Conservation (phyloP, 2,329 filamentous ascomycete species). For the Arthrocladium fulminans region DNA sequence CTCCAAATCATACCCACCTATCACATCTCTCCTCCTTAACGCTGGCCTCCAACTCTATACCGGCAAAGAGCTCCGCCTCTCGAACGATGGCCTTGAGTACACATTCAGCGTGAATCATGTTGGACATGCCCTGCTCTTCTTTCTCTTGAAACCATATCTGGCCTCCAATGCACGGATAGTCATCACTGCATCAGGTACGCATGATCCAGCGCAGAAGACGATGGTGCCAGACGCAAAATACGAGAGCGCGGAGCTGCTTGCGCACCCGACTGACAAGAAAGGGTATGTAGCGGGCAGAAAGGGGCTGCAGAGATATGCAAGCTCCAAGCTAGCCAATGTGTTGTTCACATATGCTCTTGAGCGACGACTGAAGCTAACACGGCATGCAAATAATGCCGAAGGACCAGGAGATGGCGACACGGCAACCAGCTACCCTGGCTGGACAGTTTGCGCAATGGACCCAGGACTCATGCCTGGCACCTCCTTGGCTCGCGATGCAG, state of each 20-base stretch:
- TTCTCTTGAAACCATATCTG: constrained; percentile 36
- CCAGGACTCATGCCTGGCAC: constrained; percentile 44
- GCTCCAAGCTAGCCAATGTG: constrained; percentile 41
- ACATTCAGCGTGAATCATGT: constrained; percentile 45
- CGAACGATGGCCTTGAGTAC: constrained; percentile 37
- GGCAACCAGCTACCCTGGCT: too few relatives aligned
- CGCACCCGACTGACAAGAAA: constrained; percentile 31
- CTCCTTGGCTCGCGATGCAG: constrained; percentile 32
- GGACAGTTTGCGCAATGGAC: constrained; percentile 38
- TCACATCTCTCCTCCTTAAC: constrained; percentile 41
- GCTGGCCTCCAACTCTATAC: constrained; percentile 37
- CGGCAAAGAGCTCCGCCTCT: constrained; percentile 28
- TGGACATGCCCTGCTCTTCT: constrained; percentile 44
- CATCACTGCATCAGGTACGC: constrained; percentile 38
- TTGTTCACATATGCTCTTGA: constrained; percentile 42
- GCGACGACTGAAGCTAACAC: constrained; percentile 25
- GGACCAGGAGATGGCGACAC: too few relatives aligned
- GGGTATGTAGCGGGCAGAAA: constrained; percentile 6
- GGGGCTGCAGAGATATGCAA: constrained; percentile 37
- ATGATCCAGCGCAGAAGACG: constrained; percentile 39
- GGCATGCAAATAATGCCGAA: constrained; percentile 8
- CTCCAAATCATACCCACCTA: constrained; percentile 31
- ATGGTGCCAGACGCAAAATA: constrained; percentile 38
- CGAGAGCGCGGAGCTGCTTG: constrained; percentile 38
- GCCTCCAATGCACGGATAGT: constrained; percentile 36